Evolutionary conservation across 768 basidiomycete species (phyloP), one percentile per base, ranked within the genome.

Genomic region (Tulasnella sp.): DNA sequence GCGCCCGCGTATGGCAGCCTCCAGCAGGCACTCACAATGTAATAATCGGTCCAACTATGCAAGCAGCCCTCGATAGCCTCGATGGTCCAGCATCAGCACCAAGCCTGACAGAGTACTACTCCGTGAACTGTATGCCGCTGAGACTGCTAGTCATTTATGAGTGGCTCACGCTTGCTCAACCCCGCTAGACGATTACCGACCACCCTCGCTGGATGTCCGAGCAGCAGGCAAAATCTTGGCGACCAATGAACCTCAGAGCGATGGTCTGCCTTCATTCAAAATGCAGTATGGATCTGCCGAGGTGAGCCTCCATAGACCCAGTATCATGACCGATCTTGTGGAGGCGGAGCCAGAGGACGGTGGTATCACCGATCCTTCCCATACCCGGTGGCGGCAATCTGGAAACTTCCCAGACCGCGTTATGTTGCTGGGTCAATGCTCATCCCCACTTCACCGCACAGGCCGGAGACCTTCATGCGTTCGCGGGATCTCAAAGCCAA

Each of bases 111-210:
- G 62, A 68, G 12, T 68, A 68, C 62, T 68, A 68, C 27, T 27
- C 62, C 34, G 62, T 68, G 62, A 68, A 27, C 62, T 68, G 62
- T 68, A 34, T 68, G 52, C 52, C 52, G 31, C 18, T 68, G 62
- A 68, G 27, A 31, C 27, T 14, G 19, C 27, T 14, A 6, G 27
- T 34, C 34, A 7, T 68, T 18, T 16, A 36, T 39, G 27, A 58
- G 19, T 58, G 44, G 46, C 56, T 75, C 74, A 58, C 44, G 44
- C 71, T 27, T 10, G 52, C 39, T 42, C 42, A 38, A 27, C 76
- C 21, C 9, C 6, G 18, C 19, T 82, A 95, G 94, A 94, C 82
- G 91, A 92, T 82, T 93, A 94, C 85, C 93, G 90, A 83, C 93
- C 94, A 3, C 88, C 89, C 76, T 91, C 92, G 7, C 88, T 94